phyloP scores from a whole-genome alignment of 768 basidiomycete species.

The Amanita pallidorosea region DNA sequence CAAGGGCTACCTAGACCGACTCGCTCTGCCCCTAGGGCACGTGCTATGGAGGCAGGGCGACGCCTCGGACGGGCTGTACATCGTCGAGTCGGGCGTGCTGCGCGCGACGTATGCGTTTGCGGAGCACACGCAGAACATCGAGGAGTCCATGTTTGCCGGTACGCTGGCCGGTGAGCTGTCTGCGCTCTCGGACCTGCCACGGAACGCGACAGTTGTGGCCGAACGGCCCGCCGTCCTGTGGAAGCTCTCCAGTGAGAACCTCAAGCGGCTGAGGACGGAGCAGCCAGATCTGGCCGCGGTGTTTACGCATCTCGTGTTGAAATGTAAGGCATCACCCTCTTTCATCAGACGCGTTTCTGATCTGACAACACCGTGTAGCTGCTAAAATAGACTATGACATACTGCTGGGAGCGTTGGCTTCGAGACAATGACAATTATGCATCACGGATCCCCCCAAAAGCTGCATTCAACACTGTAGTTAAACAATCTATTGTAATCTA shows the following conservation, averaged over 20 bases:
- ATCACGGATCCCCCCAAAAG: background rate
- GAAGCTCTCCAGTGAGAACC: conserved; percentile 53
- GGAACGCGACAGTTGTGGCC: conserved; percentile 81
- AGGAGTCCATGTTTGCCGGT: conserved; percentile 91
- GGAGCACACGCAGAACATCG: conserved; percentile 51
- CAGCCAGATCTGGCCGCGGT: conserved; percentile 52
- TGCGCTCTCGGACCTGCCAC: conserved; percentile 62
- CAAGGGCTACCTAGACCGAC: conserved; percentile 58
- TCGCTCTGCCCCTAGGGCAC: conserved; percentile 42
- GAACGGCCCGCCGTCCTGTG: conserved; percentile 73
- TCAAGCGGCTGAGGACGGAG: conserved; percentile 57
- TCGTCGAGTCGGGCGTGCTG: conserved; percentile 82
- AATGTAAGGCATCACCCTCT: conserved; percentile 40
- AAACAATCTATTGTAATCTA: background rate
- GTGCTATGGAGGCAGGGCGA: conserved; percentile 77
- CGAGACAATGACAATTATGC: conserved; percentile 14
- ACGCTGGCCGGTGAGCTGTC: conserved; percentile 89
- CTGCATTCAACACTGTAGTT: background rate
- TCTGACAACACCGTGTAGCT: conserved; percentile 36
- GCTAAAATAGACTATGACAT: conserved; percentile 62
- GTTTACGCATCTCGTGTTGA: conserved; percentile 62
- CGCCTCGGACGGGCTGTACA: conserved; percentile 70
- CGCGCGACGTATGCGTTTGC: conserved; percentile 76
- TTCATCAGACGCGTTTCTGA: background rate
- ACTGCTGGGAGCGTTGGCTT: conserved; percentile 38